Evolutionary conservation across 2,329 filamentous ascomycete genomes (phyloP).

Genomic region (Neoarthrinium moseri): DNA sequence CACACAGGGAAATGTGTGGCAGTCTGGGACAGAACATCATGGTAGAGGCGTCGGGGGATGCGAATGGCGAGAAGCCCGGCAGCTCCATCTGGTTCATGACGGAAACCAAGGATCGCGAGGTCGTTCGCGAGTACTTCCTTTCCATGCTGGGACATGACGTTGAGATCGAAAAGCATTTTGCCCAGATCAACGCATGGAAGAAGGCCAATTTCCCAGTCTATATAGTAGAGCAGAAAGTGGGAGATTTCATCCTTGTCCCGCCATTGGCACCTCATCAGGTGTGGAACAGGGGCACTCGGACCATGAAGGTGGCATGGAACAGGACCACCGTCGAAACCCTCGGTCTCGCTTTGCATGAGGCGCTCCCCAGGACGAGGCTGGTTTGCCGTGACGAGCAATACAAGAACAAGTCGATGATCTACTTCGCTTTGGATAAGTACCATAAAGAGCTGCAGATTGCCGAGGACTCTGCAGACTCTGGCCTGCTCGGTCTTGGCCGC

Average conservation of each 20-base stretch:
- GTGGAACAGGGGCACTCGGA: conserved; percentile 94
- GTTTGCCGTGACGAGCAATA: conserved; percentile 98
- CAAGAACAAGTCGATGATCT: conserved; percentile 96
- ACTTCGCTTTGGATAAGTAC: conserved; percentile 83
- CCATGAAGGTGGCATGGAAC: conserved; percentile 98
- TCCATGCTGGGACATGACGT: conserved; percentile 94
- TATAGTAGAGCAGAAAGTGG: conserved; percentile 83
- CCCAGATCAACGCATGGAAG: conserved; percentile 93
- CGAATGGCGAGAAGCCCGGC: conserved; percentile 75
- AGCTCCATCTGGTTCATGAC: conserved; percentile 99
- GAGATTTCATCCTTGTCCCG: conserved; percentile 91
- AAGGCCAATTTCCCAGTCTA: conserved; percentile 91
- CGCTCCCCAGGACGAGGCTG: conserved; percentile 81
- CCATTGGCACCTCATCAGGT: conserved; percentile 94
- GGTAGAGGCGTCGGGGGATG: conserved; percentile 80
- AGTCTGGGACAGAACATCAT: conserved; percentile 97
- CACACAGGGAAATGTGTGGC: conserved; percentile 96
- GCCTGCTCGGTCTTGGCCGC: conserved; percentile 46
- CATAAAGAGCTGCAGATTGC: conserved; percentile 54
- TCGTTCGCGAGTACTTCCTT: conserved; percentile 91
- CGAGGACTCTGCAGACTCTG: conserved; percentile 47
- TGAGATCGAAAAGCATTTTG: conserved; percentile 95
- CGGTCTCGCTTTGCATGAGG: conserved; percentile 80
- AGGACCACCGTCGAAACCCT: conserved; percentile 90
- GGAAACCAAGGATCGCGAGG: conserved; percentile 84